phyloP scores from a whole-genome alignment of 768 basidiomycete genomes.

The Suillus variegatus region DNA sequence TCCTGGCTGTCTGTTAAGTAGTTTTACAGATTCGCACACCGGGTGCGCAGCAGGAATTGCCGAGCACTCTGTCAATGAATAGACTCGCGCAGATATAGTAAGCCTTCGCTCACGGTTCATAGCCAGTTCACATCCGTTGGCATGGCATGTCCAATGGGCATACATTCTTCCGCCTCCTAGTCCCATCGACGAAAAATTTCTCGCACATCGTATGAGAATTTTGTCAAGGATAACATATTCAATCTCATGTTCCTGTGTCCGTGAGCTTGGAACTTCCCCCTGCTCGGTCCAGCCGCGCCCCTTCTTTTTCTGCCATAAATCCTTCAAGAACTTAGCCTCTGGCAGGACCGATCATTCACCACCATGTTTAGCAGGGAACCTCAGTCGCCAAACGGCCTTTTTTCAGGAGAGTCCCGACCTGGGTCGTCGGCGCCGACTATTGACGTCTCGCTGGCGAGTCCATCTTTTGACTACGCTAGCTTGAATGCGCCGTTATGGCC shows the following conservation, averaged over 20 bases:
- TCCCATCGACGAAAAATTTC: conserved; percentile 3
- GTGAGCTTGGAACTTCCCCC: conserved; percentile 7
- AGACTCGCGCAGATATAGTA: conserved; percentile 1
- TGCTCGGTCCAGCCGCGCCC: background rate
- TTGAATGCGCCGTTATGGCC: conserved; percentile 27
- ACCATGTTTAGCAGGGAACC: conserved; percentile 9
- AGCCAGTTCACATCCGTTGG: conserved; percentile 11
- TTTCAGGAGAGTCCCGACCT: conserved; percentile 9
- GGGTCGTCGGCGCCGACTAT: conserved; percentile 21
- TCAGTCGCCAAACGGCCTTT: conserved; percentile 1
- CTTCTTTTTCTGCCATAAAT: conserved; percentile 9
- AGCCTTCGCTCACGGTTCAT: conserved; percentile 8
- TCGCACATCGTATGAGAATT: conserved; percentile 15
- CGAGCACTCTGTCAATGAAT: background rate
- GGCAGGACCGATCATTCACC: background rate
- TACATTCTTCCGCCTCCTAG: background rate
- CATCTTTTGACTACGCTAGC: conserved; percentile 6
- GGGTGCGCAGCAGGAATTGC: background rate
- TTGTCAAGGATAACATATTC: background rate
- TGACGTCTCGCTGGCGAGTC: conserved; percentile 19
- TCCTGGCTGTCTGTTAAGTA: background rate
- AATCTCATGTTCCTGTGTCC: conserved; percentile 14
- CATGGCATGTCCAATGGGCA: conserved; percentile 3
- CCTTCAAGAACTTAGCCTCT: background rate
- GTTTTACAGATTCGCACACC: background rate